Percentiles rank a stretch among this genome's conserved stretches.
These are phyloP conservation scores for Themeda triandra DNA, from an alignment of 176 grass and related monocot genomes.

Conservation along the genomic window DNA sequence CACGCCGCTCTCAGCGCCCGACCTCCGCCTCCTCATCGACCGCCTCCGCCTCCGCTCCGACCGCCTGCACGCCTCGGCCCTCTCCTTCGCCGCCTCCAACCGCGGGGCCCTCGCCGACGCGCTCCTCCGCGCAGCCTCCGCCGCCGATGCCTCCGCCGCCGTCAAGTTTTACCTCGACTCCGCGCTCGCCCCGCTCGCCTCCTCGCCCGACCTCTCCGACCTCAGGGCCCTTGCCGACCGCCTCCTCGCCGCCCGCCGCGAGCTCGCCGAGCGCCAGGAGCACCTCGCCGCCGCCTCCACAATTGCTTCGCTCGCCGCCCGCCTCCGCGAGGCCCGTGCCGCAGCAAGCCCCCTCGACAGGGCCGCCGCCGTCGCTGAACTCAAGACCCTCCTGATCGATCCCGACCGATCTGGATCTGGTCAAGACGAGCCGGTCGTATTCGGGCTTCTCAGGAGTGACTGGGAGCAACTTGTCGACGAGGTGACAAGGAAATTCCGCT, in stretches of 20 bases:
- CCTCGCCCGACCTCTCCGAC: constrained; percentile 64
- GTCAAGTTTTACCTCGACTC: constrained; percentile 39
- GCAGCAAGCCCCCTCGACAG: constrained; percentile 51
- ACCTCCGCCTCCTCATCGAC: constrained; percentile 91
- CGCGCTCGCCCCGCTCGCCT: constrained; percentile 61
- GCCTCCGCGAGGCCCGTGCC: constrained; percentile 55
- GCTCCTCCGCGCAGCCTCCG: constrained; percentile 49
- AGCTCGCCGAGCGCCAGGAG: constrained; percentile 73
- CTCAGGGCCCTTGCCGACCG: constrained; percentile 59
- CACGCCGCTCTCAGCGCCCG: constrained; percentile 80
- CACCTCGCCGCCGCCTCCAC: constrained; percentile 52
- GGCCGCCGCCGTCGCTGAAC: constrained; percentile 38
- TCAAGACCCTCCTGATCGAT: constrained; percentile 41
- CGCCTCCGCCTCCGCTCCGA: constrained; percentile 81
- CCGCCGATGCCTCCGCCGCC: constrained; percentile 32
- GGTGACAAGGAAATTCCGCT: constrained; percentile 33
- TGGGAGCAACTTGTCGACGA: constrained; percentile 75
- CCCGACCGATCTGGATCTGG: constrained; percentile 22
- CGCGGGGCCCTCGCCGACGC: constrained; percentile 51
- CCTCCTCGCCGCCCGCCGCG: constrained; percentile 45
- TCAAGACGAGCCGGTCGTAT: constrained; percentile 61
- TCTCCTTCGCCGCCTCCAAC: constrained; percentile 67
- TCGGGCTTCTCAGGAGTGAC: constrained; percentile 63
- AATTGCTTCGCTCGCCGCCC: constrained; percentile 43
- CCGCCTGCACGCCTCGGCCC: constrained; percentile 65